These are phyloP conservation scores for Lizonia empirigonia DNA, from an alignment of 2,329 filamentous ascomycete genomes.

Conservation along the genomic window DNA sequence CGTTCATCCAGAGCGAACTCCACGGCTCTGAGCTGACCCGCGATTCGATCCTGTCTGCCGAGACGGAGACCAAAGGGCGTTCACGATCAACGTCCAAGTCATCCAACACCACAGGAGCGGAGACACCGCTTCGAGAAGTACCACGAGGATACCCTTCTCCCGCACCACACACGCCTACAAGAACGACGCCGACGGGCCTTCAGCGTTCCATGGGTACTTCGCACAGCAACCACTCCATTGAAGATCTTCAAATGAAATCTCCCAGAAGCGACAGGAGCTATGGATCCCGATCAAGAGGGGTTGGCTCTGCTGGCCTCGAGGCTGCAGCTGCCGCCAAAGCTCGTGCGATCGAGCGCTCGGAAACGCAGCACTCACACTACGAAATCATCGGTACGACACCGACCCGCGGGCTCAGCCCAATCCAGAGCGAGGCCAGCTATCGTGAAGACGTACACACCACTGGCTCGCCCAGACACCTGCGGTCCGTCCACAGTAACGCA, in stretches of 20 bases:
- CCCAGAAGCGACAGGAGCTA: constrained; percentile 54
- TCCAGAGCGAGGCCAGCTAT: constrained; percentile 90
- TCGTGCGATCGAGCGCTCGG: constrained; percentile 42
- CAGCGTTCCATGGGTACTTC: constrained; percentile 68
- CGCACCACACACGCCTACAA: constrained; percentile 64
- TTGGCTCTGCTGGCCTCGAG: constrained; percentile 29
- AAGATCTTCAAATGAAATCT: constrained; percentile 56
- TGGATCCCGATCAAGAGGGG: constrained; percentile 39
- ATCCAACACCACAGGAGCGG: constrained; percentile 56
- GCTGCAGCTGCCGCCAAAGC: constrained; percentile 48
- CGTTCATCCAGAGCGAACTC: constrained; percentile 78
- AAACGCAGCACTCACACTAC: constrained; percentile 45
- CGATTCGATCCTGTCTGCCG: constrained; percentile 82
- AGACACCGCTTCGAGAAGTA: constrained; percentile 67
- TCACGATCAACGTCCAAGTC: constrained; percentile 66
- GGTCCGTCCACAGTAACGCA: constrained; percentile 52
- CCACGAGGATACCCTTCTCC: constrained; percentile 64
- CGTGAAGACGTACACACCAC: constrained; percentile 31
- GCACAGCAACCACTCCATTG: constrained; percentile 63
- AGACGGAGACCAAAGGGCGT: constrained; percentile 65
- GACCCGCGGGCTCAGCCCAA: constrained; percentile 77
- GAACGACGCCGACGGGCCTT: constrained; percentile 62
- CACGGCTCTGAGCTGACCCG: constrained; percentile 86
- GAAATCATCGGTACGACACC: constrained; percentile 43
- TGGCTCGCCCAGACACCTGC: constrained; percentile 52